phyloP scores from a whole-genome alignment of 768 basidiomycete species.

The Mrakia gelida region DNA sequence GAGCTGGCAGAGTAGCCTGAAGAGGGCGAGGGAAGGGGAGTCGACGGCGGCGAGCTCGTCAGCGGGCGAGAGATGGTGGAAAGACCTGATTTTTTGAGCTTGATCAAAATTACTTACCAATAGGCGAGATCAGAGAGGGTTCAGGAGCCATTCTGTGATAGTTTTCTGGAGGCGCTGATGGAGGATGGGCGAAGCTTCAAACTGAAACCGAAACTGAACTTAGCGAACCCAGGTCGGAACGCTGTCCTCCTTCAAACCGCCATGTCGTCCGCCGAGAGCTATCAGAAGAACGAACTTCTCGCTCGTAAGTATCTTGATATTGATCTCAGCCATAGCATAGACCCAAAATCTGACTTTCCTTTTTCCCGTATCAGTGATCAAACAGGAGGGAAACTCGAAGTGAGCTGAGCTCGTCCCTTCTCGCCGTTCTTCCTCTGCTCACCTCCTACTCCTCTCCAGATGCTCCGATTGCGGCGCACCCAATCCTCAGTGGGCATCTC shows the following conservation, averaged over 20 bases:
- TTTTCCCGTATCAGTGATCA: conserved; percentile 10
- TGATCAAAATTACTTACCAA: not conserved
- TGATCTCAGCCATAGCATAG: not conserved
- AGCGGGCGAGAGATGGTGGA: not conserved
- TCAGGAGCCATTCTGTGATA: not conserved
- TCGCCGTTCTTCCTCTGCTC: not conserved
- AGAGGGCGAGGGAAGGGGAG: not conserved
- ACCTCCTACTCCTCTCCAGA: too few species aligned
- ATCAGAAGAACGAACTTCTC: conserved; percentile 21
- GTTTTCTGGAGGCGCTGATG: not conserved
- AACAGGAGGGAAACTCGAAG: conserved; percentile 18
- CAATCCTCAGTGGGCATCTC: conserved; percentile 85
- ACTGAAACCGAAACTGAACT: not conserved
- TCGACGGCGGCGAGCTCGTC: not conserved
- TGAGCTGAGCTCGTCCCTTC: not conserved
- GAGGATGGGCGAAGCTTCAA: not conserved
- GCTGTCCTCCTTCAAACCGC: not conserved
- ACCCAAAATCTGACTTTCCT: not conserved
- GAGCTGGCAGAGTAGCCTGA: conserved; percentile 24
- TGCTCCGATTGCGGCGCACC: conserved; percentile 52
- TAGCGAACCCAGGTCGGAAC: not conserved
- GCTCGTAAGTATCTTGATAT: conserved; percentile 1
- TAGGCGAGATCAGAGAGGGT: conserved; percentile 28
- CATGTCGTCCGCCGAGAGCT: conserved; percentile 2
- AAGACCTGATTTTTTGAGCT: not conserved